Evolutionary conservation across 805 yeast genomes (phyloP), one percentile per base, ranked within the genome.

Genomic region (Clavispora carvajalis): DNA sequence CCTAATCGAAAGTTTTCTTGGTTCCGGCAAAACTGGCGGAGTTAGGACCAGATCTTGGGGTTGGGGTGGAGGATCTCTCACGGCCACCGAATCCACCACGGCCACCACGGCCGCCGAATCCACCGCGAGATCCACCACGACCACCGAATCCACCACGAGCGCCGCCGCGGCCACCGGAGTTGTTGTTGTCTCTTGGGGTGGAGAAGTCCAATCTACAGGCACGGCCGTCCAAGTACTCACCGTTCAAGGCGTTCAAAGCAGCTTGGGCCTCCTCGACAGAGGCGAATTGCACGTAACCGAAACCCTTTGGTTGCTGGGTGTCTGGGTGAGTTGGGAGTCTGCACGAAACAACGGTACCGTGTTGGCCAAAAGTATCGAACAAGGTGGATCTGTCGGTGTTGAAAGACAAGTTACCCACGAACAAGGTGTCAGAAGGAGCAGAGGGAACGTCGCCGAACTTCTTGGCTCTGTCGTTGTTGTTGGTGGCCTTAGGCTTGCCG

Each of bases 271-370:
- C 95, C 34, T 90, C 98, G 50, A 85, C 73, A 44, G 83, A 75
- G 34, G 85, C 73, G 62, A 78, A 91, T 73, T 93, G 98, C 43
- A 91, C 96, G 69, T 93, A 93, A 53, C 98, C 99, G 72, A 93
- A 93, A 54, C 99, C 99, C 80, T 93, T 93, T 67, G 95, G 95
- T 73, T 91, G 96, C 67, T 89, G 95, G 51, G 98, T 90, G 67
- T 91, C 98, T 60, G 96, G 97, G 73, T 93, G 95, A 33, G 98
- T 91, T 67, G 99, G 99, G 53, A 93, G 74, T 75, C 99, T 84
- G 55, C 89, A 90, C 48, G 95, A 86, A 41, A 88, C 69, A 47
- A 93, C 87, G 47, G 77, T 75, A 63, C 96, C 98, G 65, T 77
- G 76, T 59, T 77, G 78, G 53, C 83, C 79, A 59, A 93, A 93